phyloP scores from a whole-genome alignment of 2,329 filamentous ascomycete genomes.

The Ceratocystis eucalypticola region DNA sequence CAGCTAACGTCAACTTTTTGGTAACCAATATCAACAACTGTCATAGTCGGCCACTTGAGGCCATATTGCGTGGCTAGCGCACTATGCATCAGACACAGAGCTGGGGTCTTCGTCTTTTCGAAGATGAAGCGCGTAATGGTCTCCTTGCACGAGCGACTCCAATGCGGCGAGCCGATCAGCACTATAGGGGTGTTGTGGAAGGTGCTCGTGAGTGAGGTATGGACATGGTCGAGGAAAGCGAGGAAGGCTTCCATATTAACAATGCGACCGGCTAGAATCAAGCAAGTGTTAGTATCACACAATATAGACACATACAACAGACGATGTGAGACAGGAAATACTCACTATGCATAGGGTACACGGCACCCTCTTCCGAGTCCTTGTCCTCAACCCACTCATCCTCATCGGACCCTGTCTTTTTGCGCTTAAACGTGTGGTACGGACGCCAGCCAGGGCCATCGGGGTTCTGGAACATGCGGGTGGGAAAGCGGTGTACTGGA shows the following conservation, averaged over 20 bases:
- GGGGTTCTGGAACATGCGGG: constrained; percentile 84
- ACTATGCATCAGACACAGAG: constrained; percentile 79
- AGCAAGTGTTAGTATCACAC: not conserved
- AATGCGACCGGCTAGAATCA: constrained; percentile 54
- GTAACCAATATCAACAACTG: constrained; percentile 80
- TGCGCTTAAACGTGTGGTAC: constrained; percentile 59
- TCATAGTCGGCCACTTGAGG: constrained; percentile 59
- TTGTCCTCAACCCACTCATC: constrained; percentile 75
- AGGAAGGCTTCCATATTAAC: constrained; percentile 87
- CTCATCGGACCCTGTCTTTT: constrained; percentile 43
- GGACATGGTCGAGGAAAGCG: constrained; percentile 81
- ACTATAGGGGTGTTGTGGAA: constrained; percentile 95
- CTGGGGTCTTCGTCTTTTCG: constrained; percentile 90
- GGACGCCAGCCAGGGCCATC: constrained; percentile 65
- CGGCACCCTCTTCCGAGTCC: constrained; percentile 73
- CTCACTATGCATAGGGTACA: constrained; percentile 64
- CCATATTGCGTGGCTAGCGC: constrained; percentile 80
- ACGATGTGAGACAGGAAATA: not conserved
- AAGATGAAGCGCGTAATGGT: constrained; percentile 87
- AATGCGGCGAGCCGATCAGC: constrained; percentile 76
- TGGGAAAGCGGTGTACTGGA: constrained; percentile 71
- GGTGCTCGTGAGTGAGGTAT: constrained; percentile 75
- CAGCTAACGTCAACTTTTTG: constrained; percentile 89
- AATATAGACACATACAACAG: no score
- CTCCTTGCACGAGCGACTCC: constrained; percentile 80